phyloP scores from a whole-genome alignment of 148 eudicot species.

The Amaranthus palmeri region DNA sequence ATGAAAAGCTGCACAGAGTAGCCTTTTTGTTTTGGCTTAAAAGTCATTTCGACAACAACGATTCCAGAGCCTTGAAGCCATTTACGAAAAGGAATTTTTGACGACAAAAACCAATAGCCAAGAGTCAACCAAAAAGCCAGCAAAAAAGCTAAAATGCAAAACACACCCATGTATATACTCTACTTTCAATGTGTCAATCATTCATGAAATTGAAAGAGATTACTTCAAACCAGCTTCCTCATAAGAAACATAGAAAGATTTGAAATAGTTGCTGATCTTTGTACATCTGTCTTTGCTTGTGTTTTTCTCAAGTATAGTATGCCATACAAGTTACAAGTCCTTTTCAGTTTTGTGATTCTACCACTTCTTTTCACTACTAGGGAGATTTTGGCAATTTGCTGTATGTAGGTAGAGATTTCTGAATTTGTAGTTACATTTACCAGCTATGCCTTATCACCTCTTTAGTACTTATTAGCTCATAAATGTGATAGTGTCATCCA shows the following conservation, averaged over 20 bases:
- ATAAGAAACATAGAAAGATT: constrained; percentile 28
- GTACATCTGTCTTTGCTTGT: constrained; percentile 30
- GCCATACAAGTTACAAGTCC: constrained; percentile 25
- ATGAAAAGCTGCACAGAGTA: too few species aligned
- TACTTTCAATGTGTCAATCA: constrained; percentile 28
- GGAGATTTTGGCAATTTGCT: constrained; percentile 18
- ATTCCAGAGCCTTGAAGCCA: neutral
- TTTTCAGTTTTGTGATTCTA: constrained; percentile 24
- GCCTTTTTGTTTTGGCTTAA: too few species aligned
- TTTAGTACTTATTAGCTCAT: constrained; percentile 22
- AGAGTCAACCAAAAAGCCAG: too few species aligned
- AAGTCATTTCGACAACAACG: too few species aligned
- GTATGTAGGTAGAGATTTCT: constrained; percentile 22
- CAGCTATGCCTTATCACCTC: constrained; percentile 13
- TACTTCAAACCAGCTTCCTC: constrained; percentile 19
- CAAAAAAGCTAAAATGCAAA: too few species aligned
- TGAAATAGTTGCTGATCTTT: constrained; percentile 18
- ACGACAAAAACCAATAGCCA: too few species aligned
- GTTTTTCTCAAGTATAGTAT: constrained; percentile 17
- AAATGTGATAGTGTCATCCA: constrained; percentile 28
- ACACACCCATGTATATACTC: neutral
- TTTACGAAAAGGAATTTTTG: too few species aligned
- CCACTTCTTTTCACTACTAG: constrained; percentile 10
- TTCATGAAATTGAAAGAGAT: constrained; percentile 24
- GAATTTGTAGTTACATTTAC: constrained; percentile 24